Conservation (phyloP, 2,329 filamentous ascomycete genomes). For the Fusarium sororula region DNA sequence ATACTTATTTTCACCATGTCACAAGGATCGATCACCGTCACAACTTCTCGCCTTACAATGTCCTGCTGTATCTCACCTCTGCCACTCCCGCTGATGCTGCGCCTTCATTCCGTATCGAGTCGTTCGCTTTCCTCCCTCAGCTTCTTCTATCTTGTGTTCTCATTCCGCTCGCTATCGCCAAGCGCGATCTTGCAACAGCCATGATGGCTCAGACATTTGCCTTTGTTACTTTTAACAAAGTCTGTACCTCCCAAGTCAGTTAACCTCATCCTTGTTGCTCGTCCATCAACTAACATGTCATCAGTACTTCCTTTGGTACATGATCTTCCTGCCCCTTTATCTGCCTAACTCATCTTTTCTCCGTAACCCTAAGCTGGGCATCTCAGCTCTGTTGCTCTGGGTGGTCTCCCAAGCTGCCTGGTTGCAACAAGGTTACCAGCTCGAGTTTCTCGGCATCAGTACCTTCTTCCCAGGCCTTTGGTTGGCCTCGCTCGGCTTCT, state of each 20-base stretch:
- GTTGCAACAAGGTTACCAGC: slow-evolving; percentile 77
- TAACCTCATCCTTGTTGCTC: neutral
- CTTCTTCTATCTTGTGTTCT: slow-evolving; percentile 80
- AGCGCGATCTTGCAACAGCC: slow-evolving; percentile 80
- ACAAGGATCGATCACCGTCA: slow-evolving; percentile 95
- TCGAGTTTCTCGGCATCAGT: slow-evolving; percentile 83
- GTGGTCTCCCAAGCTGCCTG: slow-evolving; percentile 77
- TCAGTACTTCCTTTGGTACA: slow-evolving; percentile 98
- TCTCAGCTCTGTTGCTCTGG: slow-evolving; percentile 76
- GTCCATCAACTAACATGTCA: slow-evolving; percentile 14
- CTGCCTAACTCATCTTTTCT: slow-evolving; percentile 82
- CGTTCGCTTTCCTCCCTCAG: slow-evolving; percentile 89
- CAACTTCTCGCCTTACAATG: slow-evolving; percentile 98
- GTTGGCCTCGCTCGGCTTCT: slow-evolving; percentile 79
- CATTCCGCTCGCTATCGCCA: slow-evolving; percentile 80
- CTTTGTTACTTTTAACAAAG: slow-evolving; percentile 98
- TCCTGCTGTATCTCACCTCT: slow-evolving; percentile 86
- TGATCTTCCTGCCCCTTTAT: slow-evolving; percentile 91
- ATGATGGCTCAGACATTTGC: slow-evolving; percentile 97
- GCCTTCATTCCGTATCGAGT: slow-evolving; percentile 67
- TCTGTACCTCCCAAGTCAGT: slow-evolving; percentile 93
- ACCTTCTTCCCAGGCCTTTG: slow-evolving; percentile 90
- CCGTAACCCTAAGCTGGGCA: slow-evolving; percentile 65
- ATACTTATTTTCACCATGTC: slow-evolving; percentile 94
- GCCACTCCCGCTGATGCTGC: slow-evolving; percentile 56